phyloP scores from a whole-genome alignment of 352 stramenopile genomes.

The Blastocystis sp. region DNA sequence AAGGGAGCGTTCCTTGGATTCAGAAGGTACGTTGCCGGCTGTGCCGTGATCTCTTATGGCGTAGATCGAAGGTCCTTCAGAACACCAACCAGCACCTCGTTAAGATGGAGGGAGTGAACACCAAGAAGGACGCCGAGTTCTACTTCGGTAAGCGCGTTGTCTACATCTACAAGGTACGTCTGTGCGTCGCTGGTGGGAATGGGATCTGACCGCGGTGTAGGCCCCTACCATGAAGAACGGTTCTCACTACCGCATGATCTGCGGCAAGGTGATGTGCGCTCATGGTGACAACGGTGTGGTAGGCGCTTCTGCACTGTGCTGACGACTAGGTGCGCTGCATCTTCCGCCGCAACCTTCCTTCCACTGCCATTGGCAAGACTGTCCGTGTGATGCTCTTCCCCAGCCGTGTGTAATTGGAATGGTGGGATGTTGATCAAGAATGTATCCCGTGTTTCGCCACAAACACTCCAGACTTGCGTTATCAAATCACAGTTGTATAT shows the following conservation, averaged over 20 bases:
- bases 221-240: slow-evolving; percentile 85
- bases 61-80: slow-evolving; percentile 81
- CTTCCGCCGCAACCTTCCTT: slow-evolving; percentile 95
- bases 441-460: neutral
- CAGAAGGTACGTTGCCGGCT: slow-evolving; percentile 81
- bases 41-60: neutral
- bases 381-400: slow-evolving; percentile 99
- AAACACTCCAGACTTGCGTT: slow-evolving; percentile 1
- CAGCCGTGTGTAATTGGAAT: slow-evolving; percentile 86
- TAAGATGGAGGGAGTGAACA: slow-evolving; percentile 96
- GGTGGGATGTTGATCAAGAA: slow-evolving; percentile 71
- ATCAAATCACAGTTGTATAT: slow-evolving; percentile 36
- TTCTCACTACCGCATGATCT: slow-evolving; percentile 89
- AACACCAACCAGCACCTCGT: slow-evolving; percentile 95
- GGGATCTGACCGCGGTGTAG: neutral
- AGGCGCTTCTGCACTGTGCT: slow-evolving; percentile 71
- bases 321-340: slow-evolving; percentile 78
- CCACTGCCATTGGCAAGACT: slow-evolving; percentile 89
- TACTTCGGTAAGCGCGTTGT: slow-evolving; percentile 99
- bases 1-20: slow-evolving; percentile 97
- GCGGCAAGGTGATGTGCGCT: slow-evolving; percentile 92
- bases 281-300: slow-evolving; percentile 98
- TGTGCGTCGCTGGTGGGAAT: neutral
- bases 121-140: slow-evolving; percentile 95
- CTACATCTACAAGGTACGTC: slow-evolving; percentile 95